Conservation (phyloP, 2,329 filamentous ascomycete species). For the Nemania diffusa region DNA sequence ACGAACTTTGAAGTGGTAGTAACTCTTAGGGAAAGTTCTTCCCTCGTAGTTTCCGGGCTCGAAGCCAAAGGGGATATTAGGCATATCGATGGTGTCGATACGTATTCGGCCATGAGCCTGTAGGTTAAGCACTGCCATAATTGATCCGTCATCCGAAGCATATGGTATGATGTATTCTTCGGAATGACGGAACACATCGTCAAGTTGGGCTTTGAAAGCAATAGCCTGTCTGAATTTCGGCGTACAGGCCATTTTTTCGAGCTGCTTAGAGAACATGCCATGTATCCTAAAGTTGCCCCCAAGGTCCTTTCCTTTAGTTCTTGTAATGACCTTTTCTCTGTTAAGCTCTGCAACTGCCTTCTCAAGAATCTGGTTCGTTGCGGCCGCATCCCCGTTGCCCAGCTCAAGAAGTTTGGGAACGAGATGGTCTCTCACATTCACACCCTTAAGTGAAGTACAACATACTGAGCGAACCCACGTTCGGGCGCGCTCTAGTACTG, state of each 20-base stretch:
- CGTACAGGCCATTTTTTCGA: slow-evolving; percentile 66
- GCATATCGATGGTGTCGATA: slow-evolving; percentile 65
- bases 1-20: slow-evolving; percentile 72
- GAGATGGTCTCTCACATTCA: slow-evolving; percentile 43
- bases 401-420: slow-evolving; percentile 62
- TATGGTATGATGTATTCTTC: slow-evolving; percentile 45
- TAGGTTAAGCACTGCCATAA: slow-evolving; percentile 75
- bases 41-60: slow-evolving; percentile 77
- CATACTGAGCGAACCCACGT: slow-evolving; percentile 71
- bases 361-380: slow-evolving; percentile 58
- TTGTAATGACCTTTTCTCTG: slow-evolving; percentile 65
- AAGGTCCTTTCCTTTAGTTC: slow-evolving; percentile 67
- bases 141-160: slow-evolving; percentile 69
- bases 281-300: slow-evolving; percentile 73
- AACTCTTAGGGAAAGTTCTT: slow-evolving; percentile 72
- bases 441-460: slow-evolving; percentile 56
- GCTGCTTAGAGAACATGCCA: slow-evolving; percentile 64
- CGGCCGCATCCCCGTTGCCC: slow-evolving; percentile 52
- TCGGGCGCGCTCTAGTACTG: slow-evolving; percentile 57
- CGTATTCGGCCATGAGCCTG: slow-evolving; percentile 67
- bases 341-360: slow-evolving; percentile 61
- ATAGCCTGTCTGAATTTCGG: slow-evolving; percentile 68
- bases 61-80: slow-evolving; percentile 75
- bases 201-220: slow-evolving; percentile 68
- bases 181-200: slow-evolving; percentile 59